These are phyloP conservation scores for Fragaria vesca DNA, from an alignment of 306 rosid genomes.

Conservation along the genomic window DNA sequence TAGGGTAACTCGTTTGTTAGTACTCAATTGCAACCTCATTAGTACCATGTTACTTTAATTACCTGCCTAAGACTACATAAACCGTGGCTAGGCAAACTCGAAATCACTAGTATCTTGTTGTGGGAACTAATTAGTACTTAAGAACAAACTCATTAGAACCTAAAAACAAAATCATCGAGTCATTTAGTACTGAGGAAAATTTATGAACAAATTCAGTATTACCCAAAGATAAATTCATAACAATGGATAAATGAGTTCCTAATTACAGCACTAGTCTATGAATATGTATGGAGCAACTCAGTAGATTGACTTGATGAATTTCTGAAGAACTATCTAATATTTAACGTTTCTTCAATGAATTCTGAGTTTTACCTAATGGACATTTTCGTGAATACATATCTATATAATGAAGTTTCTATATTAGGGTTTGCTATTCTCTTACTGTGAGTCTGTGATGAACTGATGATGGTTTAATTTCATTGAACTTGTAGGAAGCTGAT, in stretches of 20 bases:
- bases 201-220: neutral
- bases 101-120: neutral
- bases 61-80: too few relatives aligned
- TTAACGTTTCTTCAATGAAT: neutral
- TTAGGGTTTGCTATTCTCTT: neutral
- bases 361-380: too few relatives aligned
- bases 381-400: neutral
- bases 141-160: neutral
- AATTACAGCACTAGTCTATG: neutral
- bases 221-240: neutral
- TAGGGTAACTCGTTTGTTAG: neutral
- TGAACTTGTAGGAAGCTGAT: constrained; percentile 56
- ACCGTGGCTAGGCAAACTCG: neutral
- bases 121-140: neutral
- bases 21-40: too few relatives aligned
- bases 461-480: neutral
- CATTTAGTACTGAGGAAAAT: neutral
- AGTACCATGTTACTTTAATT: too few relatives aligned
- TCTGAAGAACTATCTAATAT: neutral
- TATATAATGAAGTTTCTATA: neutral
- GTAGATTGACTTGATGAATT: neutral
- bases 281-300: neutral
- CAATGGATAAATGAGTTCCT: neutral
- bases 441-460: neutral
- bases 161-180: neutral